Evolutionary conservation across 805 yeast species (phyloP), one percentile per base, ranked within the genome.

Genomic region (Blastobotrys parvus): DNA sequence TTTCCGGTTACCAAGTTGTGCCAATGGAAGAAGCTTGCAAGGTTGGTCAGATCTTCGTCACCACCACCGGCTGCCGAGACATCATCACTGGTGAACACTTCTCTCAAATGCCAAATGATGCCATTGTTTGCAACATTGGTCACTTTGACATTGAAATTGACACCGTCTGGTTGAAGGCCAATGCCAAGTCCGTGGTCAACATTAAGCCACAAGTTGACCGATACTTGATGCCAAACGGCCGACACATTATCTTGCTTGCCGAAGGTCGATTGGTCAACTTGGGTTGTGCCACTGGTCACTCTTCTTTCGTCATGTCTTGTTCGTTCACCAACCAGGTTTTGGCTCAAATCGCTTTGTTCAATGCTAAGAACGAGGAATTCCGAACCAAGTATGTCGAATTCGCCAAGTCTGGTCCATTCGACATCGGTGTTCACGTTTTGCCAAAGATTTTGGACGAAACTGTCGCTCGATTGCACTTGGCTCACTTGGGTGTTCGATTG

Each of bases 241-340:
- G 83, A 67, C 97, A 90, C 77, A 65, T 90, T 65, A 88, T 90
- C 74, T 77, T 90, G 66, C 83, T 90, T 62, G 98, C 98, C 56
- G 96, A 89, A 72, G 98, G 98, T 75, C 88, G 98, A 77, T 82
- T 90, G 63, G 97, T 90, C 67, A 90, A 90, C 88, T 78, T 90
- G 67, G 98, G 98, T 62, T 92, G 97, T 77, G 98, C 97, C 67
- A 90, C 97, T 62, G 98, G 98, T 67, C 98, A 90, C 79, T 84
- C 97, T 41, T 87, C 97, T 34, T 90, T 90, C 67, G 98, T 90
- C 64, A 90, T 90, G 98, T 88, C 97, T 52, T 92, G 97, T 75
- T 92, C 97, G 44, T 90, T 90, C 94, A 86, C 97, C 61, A 90
- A 90, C 85, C 98, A 90, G 77, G 97, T 90, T 54, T 78, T 90